Conservation (phyloP, 345 rosid species). For the Eucalyptus decipiens region DNA sequence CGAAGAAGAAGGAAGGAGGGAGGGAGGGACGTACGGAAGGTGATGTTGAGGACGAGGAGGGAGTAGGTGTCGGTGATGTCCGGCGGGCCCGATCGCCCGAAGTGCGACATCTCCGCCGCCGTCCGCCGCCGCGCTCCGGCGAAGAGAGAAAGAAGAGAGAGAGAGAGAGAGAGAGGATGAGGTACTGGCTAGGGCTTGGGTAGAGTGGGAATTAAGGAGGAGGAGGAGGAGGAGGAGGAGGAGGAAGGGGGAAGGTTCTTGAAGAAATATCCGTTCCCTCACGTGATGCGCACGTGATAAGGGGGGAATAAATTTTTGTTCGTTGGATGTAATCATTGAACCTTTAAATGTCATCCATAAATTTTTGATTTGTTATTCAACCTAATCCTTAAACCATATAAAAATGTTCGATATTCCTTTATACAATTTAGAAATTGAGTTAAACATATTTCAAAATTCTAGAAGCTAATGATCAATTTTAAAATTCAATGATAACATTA, state of each 20-base stretch:
- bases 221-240: neutral
- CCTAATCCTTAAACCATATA: too few relatives aligned
- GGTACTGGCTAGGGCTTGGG: neutral
- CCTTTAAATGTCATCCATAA: too few relatives aligned
- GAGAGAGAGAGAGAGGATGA: neutral
- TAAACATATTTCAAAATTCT: too few relatives aligned
- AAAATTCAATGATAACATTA: accelerated
- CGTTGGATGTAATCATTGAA: too few relatives aligned
- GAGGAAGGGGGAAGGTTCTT: neutral
- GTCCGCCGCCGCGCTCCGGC: neutral
- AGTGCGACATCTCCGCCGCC: conserved; percentile 30
- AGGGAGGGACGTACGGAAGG: conserved; percentile 26
- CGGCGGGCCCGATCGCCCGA: conserved; percentile 53
- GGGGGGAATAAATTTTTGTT: too few relatives aligned
- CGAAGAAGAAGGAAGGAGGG: neutral
- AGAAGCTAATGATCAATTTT: too few relatives aligned
- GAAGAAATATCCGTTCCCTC: neutral
- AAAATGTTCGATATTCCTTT: accelerated
- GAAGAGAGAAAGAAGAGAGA: neutral
- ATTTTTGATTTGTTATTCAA: too few relatives aligned
- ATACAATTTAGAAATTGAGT: too few relatives aligned
- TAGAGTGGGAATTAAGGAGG: neutral
- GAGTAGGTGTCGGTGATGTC: conserved; percentile 53
- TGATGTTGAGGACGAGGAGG: conserved; percentile 56
- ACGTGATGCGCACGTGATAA: neutral